Evolutionary conservation across 306 rosid genomes (phyloP).

Genomic region (Biancaea sappan): DNA sequence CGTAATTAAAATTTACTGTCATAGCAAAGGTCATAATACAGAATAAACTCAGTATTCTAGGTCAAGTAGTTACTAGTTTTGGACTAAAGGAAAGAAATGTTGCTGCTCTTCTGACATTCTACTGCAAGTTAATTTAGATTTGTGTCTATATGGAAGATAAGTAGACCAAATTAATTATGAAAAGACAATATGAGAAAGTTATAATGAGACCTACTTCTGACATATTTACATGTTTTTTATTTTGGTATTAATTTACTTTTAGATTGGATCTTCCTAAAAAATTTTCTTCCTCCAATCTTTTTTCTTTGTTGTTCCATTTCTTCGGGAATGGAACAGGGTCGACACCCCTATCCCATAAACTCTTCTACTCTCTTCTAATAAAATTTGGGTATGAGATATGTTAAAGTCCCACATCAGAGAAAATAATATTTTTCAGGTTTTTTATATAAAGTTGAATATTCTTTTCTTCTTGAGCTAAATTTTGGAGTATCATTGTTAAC

Average conservation of each 20-base stretch:
- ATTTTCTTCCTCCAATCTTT: not conserved
- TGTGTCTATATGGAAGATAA: not conserved
- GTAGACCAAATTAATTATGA: not conserved
- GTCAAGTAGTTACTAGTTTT: constrained; percentile 4
- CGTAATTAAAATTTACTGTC: not conserved
- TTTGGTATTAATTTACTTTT: not conserved
- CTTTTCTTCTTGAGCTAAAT: no score
- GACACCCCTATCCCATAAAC: not conserved
- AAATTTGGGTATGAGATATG: not conserved
- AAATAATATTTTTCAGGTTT: no score
- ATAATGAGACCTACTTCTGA: no score
- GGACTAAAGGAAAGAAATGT: not conserved
- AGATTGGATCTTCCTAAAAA: not conserved
- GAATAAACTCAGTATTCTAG: constrained; percentile 1
- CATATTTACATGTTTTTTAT: no score
- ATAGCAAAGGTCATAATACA: not conserved
- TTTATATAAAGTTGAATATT: no score
- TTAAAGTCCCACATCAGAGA: no score
- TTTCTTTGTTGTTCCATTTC: not conserved
- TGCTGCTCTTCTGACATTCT: not conserved
- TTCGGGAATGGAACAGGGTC: not conserved
- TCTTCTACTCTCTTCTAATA: not conserved
- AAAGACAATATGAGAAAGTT: no score
- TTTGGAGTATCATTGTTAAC: no score
- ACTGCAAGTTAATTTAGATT: not conserved